These are phyloP conservation scores for Coniochaeta sp. DNA, from an alignment of 2,329 filamentous ascomycete species.

Conservation along the genomic window DNA sequence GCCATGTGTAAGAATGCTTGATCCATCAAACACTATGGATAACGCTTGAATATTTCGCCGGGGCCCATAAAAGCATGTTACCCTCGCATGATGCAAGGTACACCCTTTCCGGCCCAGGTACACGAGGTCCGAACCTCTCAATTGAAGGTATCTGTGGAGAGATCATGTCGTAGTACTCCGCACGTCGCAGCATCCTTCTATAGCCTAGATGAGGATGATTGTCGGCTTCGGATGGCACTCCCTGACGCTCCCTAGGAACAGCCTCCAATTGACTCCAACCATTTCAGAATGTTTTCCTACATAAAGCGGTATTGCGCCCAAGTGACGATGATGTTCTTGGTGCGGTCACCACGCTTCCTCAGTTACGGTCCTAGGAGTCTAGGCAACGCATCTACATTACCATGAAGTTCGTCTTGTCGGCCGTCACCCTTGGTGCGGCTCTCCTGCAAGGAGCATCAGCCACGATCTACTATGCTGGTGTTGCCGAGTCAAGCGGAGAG, in stretches of 20 bases:
- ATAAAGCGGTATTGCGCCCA: not conserved
- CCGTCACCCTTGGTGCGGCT: constrained; percentile 8
- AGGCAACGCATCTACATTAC: not conserved
- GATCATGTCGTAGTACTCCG: not conserved
- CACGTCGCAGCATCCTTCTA: not conserved
- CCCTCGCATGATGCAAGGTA: not conserved
- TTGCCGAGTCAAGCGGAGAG: constrained; percentile 37
- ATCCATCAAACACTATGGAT: not conserved
- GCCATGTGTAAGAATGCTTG: not conserved
- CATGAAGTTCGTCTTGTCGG: constrained; percentile 15
- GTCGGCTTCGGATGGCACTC: not conserved
- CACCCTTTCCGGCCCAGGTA: not conserved
- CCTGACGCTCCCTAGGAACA: not conserved
- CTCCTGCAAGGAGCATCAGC: constrained; percentile 22
- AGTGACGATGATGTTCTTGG: not conserved
- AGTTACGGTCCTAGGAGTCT: not conserved
- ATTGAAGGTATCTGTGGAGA: not conserved
- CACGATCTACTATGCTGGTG: constrained; percentile 39
- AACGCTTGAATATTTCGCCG: not conserved
- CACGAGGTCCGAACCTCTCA: not conserved
- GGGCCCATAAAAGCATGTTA: not conserved
- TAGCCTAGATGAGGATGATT: not conserved
- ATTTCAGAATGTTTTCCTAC: not conserved
- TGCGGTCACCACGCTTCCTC: not conserved
- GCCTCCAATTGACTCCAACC: not conserved